Evolutionary conservation across 2,329 filamentous ascomycete species (phyloP), one percentile per base, ranked within the genome.

Genomic region (Alternaria incomplexa): DNA sequence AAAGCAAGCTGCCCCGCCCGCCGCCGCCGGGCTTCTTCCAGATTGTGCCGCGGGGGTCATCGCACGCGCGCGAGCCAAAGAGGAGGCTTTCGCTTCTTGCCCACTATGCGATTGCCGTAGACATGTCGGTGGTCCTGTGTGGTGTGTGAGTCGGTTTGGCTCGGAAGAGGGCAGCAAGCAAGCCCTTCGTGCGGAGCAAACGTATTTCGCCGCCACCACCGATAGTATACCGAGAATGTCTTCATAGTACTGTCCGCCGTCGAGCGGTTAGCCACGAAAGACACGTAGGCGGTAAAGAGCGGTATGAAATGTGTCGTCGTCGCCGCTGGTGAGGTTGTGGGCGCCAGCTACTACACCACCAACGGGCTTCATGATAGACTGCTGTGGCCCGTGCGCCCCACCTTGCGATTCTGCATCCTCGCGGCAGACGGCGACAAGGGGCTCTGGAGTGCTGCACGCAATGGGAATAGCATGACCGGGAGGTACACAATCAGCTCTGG

Each of bases 331-430:
- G 26, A 30, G n/a, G 26, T 30, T 12, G 13, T 32, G 40, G 20
- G 26, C 13, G 17, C 43, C 26, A 32, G 25, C 53, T 56, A 26
- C 53, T 28, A 45, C 36, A 56, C 25, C 43, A 28, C 30, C 28
- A 50, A 36, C 30, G 50, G 28, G 40, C 57, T 58, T 64, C 61
- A 57, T 52, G 57, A 66, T 51, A 44, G 12, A 13, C 44, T 17
- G 8, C 30, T 0, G 51, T 52, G 61, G 64, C 54, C 64, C 61
- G 64, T 66, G 64, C 64, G 20, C 30, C 43, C 28, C 61, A 40
- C 47, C 13, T 3, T 10, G 43, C 13, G 43, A 50, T 47, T 22
- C 28, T 17, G 11, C 48, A 12, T 59, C 40, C 9, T 40, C 46
- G 5, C 30, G 13, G 43, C 28, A 32, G 28, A 20, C 48, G 11